Base-by-base conservation (phyloP, 306 rosid genomes). In the Cyclanthera cordifolia region DNA sequence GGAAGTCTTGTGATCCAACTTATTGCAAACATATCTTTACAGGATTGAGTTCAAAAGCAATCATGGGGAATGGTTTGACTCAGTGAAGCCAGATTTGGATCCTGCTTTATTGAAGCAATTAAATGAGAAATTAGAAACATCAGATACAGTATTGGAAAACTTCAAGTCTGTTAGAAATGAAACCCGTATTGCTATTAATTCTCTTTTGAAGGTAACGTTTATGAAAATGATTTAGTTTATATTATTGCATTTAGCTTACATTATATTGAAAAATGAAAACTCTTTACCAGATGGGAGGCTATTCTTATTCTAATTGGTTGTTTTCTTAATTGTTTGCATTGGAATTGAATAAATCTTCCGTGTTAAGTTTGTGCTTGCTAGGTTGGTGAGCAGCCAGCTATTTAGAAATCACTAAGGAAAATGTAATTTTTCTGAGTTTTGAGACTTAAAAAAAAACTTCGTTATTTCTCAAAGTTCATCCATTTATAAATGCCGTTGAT, bases 181-280 rank as follows among this genome's bases (percentile, higher is more conserved):
- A 85, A 72, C 85, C 80, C 95, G 85, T 28, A 54, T 73, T 51
- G 95, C 97, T 57, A 15, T 90, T 66, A 82, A 80, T 79, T 75
- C 82, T 71, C 88, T 94, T 23, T 72, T 94, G 85, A 90, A 88
- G 99, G 99, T 94, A 82, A 71, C 71, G 4, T 15, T 71, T 75
- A 56, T 64, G 12, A 34, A 37, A 32, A 53, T 37, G 61, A 46
- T 34, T 56, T 34, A 34, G 64, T 39, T 23, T 59, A 20, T 47
- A 46, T 30, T 20, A 14, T 49, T 70, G 34, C 57, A 32, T 2
- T 5, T 47, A 14, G 34, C 51, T 34, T 19, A 37, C 27, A 2
- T 65, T 65, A 16, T 24, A 9, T 20, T 21, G 49, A 15, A 9
- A 53, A n/a, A 32, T 16, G 65, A 30, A 37, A 57, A 58, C 8